These are phyloP conservation scores for Pythium insidiosum DNA, from an alignment of 352 stramenopile species.

Conservation along the genomic window DNA sequence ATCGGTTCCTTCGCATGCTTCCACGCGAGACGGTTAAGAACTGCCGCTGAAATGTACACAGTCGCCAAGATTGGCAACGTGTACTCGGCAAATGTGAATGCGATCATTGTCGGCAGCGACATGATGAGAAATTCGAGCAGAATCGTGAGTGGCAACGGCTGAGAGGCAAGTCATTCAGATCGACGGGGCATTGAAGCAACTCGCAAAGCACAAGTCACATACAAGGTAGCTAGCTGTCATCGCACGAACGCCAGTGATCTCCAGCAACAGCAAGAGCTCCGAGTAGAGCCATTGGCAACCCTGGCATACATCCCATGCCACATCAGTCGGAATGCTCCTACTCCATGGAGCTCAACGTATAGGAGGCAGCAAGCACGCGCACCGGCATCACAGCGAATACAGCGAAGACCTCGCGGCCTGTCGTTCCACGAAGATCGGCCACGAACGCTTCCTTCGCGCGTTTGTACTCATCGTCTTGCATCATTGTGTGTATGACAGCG, in stretches of 20 bases:
- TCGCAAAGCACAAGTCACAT: slow-evolving; percentile 1
- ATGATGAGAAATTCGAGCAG: slow-evolving; percentile 63
- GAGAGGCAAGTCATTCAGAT: not conserved
- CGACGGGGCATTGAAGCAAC: no score
- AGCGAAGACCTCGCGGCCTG: slow-evolving; percentile 58
- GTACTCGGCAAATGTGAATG: slow-evolving; percentile 58
- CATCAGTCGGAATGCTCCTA: no score
- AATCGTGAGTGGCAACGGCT: slow-evolving; percentile 49
- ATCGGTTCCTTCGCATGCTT: slow-evolving; percentile 66
- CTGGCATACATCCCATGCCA: no score
- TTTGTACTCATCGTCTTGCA: slow-evolving; percentile 70
- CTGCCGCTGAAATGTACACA: slow-evolving; percentile 41
- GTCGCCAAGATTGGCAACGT: slow-evolving; percentile 41
- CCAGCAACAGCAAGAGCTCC: slow-evolving; percentile 65
- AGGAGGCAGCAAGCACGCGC: not conserved
- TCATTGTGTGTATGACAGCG: slow-evolving; percentile 14
- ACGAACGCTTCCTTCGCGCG: slow-evolving; percentile 81
- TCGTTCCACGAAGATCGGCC: slow-evolving; percentile 56
- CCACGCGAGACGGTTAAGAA: slow-evolving; percentile 55
- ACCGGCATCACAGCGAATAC: slow-evolving; percentile 74
- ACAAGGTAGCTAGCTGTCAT: slow-evolving; percentile 48
- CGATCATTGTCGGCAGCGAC: slow-evolving; percentile 61
- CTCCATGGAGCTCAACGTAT: not conserved
- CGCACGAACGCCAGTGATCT: slow-evolving; percentile 50
- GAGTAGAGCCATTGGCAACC: slow-evolving; percentile 78